These are phyloP conservation scores for Penicillium lividum DNA, from an alignment of 495 filamentous ascomycete species.

Conservation along the genomic window DNA sequence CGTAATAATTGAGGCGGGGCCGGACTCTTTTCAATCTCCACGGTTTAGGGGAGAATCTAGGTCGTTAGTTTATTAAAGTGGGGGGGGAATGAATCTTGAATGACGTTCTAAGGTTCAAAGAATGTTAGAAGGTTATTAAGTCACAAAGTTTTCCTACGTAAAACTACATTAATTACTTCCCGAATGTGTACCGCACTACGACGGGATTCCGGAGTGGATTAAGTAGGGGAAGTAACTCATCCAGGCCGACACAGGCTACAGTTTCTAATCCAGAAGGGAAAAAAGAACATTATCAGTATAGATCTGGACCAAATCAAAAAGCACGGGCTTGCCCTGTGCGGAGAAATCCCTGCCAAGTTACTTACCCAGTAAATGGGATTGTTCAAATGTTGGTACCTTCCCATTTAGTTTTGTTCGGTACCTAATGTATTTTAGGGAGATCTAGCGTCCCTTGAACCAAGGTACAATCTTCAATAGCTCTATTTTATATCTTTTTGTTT, in stretches of 20 bases:
- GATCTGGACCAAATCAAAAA: conserved; percentile 3
- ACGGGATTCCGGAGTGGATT: too few relatives aligned
- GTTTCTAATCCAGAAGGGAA: background rate
- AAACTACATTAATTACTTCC: conserved; percentile 2
- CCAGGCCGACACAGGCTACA: background rate
- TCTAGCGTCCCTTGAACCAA: conserved; percentile 14
- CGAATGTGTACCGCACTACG: background rate
- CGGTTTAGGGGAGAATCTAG: conserved; percentile 17
- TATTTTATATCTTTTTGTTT: background rate
- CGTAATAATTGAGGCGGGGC: conserved; percentile 12
- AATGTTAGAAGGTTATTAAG: background rate
- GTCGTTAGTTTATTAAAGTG: conserved; percentile 15
- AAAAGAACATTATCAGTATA: background rate
- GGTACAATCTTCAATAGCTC: conserved; percentile 8
- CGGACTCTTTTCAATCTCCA: conserved; percentile 20
- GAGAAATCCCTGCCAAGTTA: conserved; percentile 7
- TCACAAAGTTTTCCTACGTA: background rate
- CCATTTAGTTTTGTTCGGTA: background rate
- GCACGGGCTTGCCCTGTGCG: conserved; percentile 12
- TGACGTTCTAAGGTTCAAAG: background rate
- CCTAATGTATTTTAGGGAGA: conserved; percentile 2
- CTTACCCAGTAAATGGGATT: conserved; percentile 9
- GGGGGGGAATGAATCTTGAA: conserved; percentile 5
- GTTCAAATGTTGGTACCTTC: conserved; percentile 9
- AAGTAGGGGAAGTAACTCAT: background rate